Conservation (phyloP, 371 early-diverging fungal species). For the Smittium mucronatum region DNA sequence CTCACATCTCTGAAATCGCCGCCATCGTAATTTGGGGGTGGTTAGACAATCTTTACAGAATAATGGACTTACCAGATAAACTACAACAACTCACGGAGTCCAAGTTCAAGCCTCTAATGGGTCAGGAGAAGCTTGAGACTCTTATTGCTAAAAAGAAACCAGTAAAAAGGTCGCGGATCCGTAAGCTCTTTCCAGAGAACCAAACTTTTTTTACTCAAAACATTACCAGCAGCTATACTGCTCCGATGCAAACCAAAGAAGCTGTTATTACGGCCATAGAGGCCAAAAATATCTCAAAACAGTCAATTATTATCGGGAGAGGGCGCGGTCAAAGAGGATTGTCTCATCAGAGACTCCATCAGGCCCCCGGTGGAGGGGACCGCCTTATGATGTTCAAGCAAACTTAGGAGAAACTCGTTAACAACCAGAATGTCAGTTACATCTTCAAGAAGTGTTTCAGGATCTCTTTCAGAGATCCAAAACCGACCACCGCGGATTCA, state of each 20-base stretch:
- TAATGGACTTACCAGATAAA: too few relatives aligned
- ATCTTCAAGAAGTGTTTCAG: not conserved
- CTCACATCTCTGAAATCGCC: too few relatives aligned
- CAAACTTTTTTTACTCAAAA: too few relatives aligned
- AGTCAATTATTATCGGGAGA: not conserved
- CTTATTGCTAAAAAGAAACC: too few relatives aligned
- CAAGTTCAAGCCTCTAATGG: too few relatives aligned
- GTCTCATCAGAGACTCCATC: not conserved
- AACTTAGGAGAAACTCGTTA: not conserved
- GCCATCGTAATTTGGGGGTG: too few relatives aligned
- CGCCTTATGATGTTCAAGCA: not conserved
- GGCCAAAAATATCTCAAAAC: not conserved
- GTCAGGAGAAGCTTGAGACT: too few relatives aligned
- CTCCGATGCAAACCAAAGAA: not conserved
- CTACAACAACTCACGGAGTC: too few relatives aligned
- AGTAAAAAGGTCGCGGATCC: too few relatives aligned
- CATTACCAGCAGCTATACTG: not conserved
- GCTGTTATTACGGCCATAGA: not conserved
- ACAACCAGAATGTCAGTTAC: not conserved
- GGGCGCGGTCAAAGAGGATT: not conserved
- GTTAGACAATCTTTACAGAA: too few relatives aligned
- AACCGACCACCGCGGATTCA: not conserved
- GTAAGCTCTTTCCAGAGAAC: too few relatives aligned
- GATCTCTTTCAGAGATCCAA: not conserved
- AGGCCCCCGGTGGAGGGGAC: not conserved